These are phyloP conservation scores for Coemansia aciculifera DNA, from an alignment of 192 early-diverging fungal species.

Conservation along the genomic window DNA sequence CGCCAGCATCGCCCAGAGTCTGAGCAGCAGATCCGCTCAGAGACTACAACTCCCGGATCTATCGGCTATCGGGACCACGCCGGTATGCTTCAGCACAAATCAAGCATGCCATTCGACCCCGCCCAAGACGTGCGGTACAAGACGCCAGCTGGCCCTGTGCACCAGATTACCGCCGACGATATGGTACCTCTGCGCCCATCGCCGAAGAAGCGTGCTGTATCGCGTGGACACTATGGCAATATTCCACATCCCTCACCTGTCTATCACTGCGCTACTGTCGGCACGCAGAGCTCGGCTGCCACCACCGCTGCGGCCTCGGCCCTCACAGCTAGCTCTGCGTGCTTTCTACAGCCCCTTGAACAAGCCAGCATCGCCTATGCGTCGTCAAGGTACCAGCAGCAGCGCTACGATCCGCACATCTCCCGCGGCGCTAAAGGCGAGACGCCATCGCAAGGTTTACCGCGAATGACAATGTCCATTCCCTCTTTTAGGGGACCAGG, in stretches of 20 bases:
- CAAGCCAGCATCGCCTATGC: slow-evolving; percentile 30
- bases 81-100: not conserved
- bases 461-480: slow-evolving; percentile 35
- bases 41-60: not conserved
- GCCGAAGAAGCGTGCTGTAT: slow-evolving; percentile 56
- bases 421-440: not conserved
- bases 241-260: slow-evolving; percentile 50
- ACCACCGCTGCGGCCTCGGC: slow-evolving; percentile 19
- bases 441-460: not conserved
- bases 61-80: slow-evolving; percentile 4
- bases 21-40: not conserved
- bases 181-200: slow-evolving; percentile 33
- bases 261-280: slow-evolving; percentile 22
- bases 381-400: slow-evolving; percentile 45
- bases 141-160: slow-evolving; percentile 31
- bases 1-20: slow-evolving; percentile 2
- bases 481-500: slow-evolving; percentile 30
- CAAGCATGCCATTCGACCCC: not conserved
- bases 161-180: slow-evolving; percentile 34
- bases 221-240: slow-evolving; percentile 42
- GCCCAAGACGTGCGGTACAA: slow-evolving; percentile 13
- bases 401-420: slow-evolving; percentile 42
- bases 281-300: slow-evolving; percentile 4
- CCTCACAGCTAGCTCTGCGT: slow-evolving; percentile 25
- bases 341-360: slow-evolving; percentile 49